Evolutionary conservation across 2,329 filamentous ascomycete genomes (phyloP).

Genomic region (Fusarium bulbicola): DNA sequence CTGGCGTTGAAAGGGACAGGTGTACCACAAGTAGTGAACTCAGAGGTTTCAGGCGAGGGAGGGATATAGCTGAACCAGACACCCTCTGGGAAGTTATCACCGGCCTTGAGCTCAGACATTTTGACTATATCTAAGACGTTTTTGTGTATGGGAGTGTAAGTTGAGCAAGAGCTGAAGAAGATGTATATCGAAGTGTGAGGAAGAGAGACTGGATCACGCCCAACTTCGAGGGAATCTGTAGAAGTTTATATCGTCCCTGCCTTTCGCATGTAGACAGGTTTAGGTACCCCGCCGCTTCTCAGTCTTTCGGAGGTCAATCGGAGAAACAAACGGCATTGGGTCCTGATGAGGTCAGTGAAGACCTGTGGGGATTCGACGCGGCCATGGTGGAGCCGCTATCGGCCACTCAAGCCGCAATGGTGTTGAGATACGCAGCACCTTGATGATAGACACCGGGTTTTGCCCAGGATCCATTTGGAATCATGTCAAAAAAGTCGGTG

Average conservation of each 20-base stretch:
- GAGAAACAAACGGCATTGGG: conserved; percentile 31
- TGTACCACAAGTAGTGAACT: conserved; percentile 79
- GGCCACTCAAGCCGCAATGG: conserved; percentile 16
- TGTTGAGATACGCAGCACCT: conserved; percentile 28
- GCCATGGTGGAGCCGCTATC: conserved; percentile 34
- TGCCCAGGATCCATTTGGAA: conserved; percentile 28
- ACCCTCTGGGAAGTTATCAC: conserved; percentile 83
- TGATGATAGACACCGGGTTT: conserved; percentile 33
- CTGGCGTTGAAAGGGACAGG: conserved; percentile 82
- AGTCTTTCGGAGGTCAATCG: conserved; percentile 36
- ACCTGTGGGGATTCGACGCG: conserved; percentile 8
- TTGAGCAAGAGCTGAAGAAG: background rate
- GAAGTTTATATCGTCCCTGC: conserved; percentile 28
- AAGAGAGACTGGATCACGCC: background rate
- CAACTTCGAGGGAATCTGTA: conserved; percentile 7
- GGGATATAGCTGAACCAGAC: conserved; percentile 88
- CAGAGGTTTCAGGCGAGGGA: conserved; percentile 73
- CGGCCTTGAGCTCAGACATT: conserved; percentile 76
- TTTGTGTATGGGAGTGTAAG: background rate
- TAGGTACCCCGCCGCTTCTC: conserved; percentile 4
- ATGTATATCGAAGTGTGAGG: conserved; percentile 3
- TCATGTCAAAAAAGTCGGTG: background rate
- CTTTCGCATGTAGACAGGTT: conserved; percentile 2
- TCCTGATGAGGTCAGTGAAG: conserved; percentile 40
- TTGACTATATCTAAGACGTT: conserved; percentile 15